These are phyloP conservation scores for Juglanconis juglandina DNA, from an alignment of 2,329 filamentous ascomycete genomes.

Conservation along the genomic window DNA sequence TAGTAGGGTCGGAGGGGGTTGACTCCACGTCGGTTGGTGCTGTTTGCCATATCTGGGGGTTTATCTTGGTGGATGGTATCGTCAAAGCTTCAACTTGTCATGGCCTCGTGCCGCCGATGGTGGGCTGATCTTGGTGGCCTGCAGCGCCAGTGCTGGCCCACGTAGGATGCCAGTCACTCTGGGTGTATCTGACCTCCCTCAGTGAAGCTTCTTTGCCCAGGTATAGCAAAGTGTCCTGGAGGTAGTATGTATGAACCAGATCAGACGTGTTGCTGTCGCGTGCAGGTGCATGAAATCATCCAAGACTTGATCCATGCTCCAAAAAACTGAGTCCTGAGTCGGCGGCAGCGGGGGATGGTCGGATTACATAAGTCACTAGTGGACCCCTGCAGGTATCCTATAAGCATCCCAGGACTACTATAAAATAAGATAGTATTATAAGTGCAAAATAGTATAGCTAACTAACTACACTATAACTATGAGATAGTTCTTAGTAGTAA, in stretches of 20 bases:
- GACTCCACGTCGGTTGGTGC: constrained; percentile 45
- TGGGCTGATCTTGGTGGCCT: constrained; percentile 8
- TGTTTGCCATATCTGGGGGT: constrained; percentile 29
- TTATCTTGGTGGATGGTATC: constrained; percentile 25
- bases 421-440: no score
- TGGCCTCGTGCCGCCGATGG: constrained; percentile 4
- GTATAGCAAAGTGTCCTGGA: background rate
- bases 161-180: background rate
- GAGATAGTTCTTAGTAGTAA: no score
- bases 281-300: constrained; percentile 4
- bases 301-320: background rate
- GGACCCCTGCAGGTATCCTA: no score
- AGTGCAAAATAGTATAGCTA: no score
- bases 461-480: no score
- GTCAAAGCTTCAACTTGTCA: constrained; percentile 24
- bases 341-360: background rate
- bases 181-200: no score
- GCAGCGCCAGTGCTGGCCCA: background rate
- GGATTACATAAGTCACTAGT: no score
- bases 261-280: background rate
- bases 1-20: constrained; percentile 71
- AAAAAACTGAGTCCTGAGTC: background rate
- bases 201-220: background rate
- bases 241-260: background rate
- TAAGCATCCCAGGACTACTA: no score